Base-by-base conservation (phyloP, 257 asterid genomes). In the Fraxinus quadrangulata region DNA sequence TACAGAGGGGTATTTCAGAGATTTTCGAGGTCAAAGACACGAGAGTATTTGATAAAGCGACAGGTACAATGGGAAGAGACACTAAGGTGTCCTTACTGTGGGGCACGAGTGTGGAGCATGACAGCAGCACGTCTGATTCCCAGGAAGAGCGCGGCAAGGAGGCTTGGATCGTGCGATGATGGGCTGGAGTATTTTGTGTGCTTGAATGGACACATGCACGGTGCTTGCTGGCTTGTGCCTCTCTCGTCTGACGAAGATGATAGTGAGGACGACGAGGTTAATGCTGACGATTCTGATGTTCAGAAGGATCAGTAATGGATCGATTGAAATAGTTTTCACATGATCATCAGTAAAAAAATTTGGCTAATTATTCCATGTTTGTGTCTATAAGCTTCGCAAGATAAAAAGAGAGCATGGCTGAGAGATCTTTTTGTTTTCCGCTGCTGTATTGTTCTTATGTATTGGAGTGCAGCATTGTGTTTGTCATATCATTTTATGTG, bases 91-190 rank as follows among this genome's bases (percentile, higher is more conserved):
- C 94, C 96, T n/a, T 94, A 88, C 56, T 94, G 97, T 59, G 89
- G 92, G 68, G 83, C 91, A 16, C 84, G 98, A 2, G 87, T 90
- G 24, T 94, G 98, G 98, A 94, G 97, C 78, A 92, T 94, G 97
- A 84, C 93, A 70, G 89, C 92, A 73, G 97, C 96, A 37, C 84
- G 89, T 51, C 84, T 94, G 28, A 75, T 92, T n/a, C 96, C 97
- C 2, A 84, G 83, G 84, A 83, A 40, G 83, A 87, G 81, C 42
- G 97, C 94, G 33, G 91, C 92, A 0, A 77, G 96, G 45, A 82
- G 96, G 78, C 90, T 94, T 31, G 97, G 94, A 2, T 85, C 94
- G 37, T 79, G 85, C n/a, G 94, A 87, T 19, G 92, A 80, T 12
- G 90, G 84, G 39, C 21, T 91, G 76, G 97, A 94, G 89, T 91